Evolutionary conservation across 2,329 filamentous ascomycete species (phyloP), one percentile per base, ranked within the genome.

Genomic region (Cladophialophora chaetospira): DNA sequence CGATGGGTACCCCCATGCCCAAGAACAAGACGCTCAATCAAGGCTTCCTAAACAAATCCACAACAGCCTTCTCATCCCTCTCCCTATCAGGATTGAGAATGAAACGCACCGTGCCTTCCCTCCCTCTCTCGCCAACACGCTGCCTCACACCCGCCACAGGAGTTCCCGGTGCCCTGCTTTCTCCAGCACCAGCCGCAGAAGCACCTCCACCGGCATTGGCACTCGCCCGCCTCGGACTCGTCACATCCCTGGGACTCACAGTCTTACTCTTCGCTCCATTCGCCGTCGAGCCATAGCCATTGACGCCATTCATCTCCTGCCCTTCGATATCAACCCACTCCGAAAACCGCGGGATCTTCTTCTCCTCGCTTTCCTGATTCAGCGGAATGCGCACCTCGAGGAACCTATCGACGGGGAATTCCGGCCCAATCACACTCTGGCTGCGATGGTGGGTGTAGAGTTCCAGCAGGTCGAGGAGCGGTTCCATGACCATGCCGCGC

Each of bases 401-500:
- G 70, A 96, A 93, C 52, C 82, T 82, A 64, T 93, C 87, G 40
- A 93, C 79, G 44, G 87, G 83, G 72, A 90, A 88, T 45, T 82
- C 77, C 13, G 82, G 78, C 5, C 91, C 92, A 17, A 96, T 78
- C 48, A 87, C 84, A 29, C 91, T 96, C 49, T 81, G 79, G 63
- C 84, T 82, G 53, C 85, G 84, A 69, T 95, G 88, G 68, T 96
- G 89, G 0, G 91, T 94, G 72, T 97, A 97, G 2, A 97, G 82
- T 68, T 99, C 93, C 23, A 97, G 81, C 0, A 97, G 80, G 69
- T 97, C 94, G 35, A 97, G 84, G 66, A 96, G 83, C 0, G 90
- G 93, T 79, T 97, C 93, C 75, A 79, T 78, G 6, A 80, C 71
- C 65, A 77, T 74, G 55, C 70, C 69, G 6, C 77, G 73, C 29